Conservation (phyloP, 495 filamentous ascomycete species). For the Aspergillus heteromorphus region DNA sequence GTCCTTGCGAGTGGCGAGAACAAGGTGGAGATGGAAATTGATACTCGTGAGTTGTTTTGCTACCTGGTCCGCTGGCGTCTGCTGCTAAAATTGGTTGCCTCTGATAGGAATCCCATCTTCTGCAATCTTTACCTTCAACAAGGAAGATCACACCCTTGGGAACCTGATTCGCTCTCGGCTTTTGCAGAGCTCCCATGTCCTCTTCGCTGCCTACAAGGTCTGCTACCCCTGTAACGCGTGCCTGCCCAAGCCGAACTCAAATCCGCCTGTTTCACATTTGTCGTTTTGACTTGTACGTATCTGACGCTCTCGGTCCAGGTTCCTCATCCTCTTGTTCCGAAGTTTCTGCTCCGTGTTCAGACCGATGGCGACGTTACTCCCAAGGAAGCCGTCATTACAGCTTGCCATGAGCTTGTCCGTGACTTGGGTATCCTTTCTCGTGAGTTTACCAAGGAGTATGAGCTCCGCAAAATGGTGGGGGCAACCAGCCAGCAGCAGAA, state of each 20-base stretch:
- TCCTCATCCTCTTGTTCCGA: conserved; percentile 79
- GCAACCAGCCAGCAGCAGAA: conserved; percentile 43
- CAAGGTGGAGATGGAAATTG: conserved; percentile 79
- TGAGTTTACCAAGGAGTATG: conserved; percentile 93
- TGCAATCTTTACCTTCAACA: conserved; percentile 87
- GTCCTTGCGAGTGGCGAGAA: conserved; percentile 80
- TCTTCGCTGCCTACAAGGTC: conserved; percentile 86
- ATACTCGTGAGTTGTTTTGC: conserved; percentile 64
- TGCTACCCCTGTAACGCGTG: conserved; percentile 6
- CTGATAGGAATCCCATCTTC: conserved; percentile 67
- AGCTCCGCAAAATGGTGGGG: conserved; percentile 83
- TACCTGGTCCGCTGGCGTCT: not conserved
- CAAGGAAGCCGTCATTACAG: conserved; percentile 73
- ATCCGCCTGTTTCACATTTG: not conserved
- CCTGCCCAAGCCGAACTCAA: no score
- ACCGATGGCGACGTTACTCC: conserved; percentile 86
- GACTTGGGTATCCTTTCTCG: conserved; percentile 70
- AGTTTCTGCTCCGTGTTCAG: conserved; percentile 82
- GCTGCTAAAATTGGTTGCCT: conserved; percentile 9
- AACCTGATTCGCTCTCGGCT: conserved; percentile 83
- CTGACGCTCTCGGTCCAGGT: conserved; percentile 47
- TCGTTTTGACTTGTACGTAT: not conserved
- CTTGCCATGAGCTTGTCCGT: conserved; percentile 71
- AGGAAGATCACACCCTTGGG: conserved; percentile 94
- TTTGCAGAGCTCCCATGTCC: conserved; percentile 68